Conservation (phyloP, 345 rosid genomes). For the Dipteronia dyeriana region DNA sequence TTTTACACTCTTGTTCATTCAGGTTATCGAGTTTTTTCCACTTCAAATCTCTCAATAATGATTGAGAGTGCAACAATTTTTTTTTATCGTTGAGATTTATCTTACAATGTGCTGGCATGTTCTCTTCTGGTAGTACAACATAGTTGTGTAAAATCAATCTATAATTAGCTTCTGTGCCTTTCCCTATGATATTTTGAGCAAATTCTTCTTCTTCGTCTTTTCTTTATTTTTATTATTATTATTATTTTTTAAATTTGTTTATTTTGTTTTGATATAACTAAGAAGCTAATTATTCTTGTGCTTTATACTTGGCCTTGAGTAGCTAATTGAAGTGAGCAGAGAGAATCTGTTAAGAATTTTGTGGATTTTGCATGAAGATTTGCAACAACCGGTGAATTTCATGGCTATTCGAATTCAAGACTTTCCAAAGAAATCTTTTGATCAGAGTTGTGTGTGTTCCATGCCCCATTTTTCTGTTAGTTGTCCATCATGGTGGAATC, state of each 20-base stretch:
- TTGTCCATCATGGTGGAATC: slow-evolving; percentile 40
- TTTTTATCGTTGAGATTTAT: not conserved
- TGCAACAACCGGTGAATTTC: slow-evolving; percentile 10
- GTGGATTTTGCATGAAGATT: slow-evolving; percentile 15
- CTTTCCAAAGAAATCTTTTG: slow-evolving; percentile 34
- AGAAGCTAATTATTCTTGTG: slow-evolving; percentile 8
- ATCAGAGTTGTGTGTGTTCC: slow-evolving; percentile 18
- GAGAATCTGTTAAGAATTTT: slow-evolving; percentile 16
- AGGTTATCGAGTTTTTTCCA: not conserved
- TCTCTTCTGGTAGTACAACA: not conserved
- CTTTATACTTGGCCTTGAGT: slow-evolving; percentile 15
- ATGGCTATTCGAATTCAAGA: slow-evolving; percentile 39
- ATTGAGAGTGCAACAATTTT: not conserved
- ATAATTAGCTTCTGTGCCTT: not conserved
- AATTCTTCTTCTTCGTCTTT: not conserved
- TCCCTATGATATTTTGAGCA: not conserved
- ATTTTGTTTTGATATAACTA: not conserved
- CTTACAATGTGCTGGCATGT: not conserved
- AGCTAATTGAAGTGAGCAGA: slow-evolving; percentile 22
- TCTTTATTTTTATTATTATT: too few relatives aligned
- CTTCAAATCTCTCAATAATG: not conserved
- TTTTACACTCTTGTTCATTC: not conserved
- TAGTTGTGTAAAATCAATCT: not conserved
- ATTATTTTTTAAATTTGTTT: not conserved
- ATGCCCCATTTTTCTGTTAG: slow-evolving; percentile 25